Evolutionary conservation across 176 grass and related monocot genomes (phyloP).

Genomic region (Saccharum officinarum): DNA sequence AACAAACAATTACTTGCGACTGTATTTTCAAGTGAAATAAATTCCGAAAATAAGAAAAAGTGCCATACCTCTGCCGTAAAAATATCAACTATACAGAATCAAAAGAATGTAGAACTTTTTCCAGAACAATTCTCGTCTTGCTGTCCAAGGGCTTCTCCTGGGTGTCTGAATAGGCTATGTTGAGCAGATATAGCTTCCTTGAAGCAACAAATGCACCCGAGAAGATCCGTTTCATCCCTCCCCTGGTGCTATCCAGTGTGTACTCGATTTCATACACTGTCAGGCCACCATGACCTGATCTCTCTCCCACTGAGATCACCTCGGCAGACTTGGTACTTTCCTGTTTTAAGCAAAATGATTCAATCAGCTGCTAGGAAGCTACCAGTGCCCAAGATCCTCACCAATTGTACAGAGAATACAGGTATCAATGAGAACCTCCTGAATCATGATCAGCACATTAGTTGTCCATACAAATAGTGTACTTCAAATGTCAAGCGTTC

Average conservation of each 20-base stretch:
- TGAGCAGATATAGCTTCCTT: slow-evolving; percentile 85
- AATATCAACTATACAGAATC: slow-evolving; percentile 55
- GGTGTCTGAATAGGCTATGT: slow-evolving; percentile 69
- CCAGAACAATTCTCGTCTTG: slow-evolving; percentile 66
- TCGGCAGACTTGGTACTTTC: slow-evolving; percentile 80
- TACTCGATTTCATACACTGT: slow-evolving; percentile 90
- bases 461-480: background rate
- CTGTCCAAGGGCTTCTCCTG: slow-evolving; percentile 63
- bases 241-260: slow-evolving; percentile 73
- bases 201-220: slow-evolving; percentile 77
- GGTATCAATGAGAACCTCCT: background rate
- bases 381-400: background rate
- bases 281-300: slow-evolving; percentile 55
- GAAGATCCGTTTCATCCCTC: slow-evolving; percentile 90
- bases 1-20: background rate
- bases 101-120: slow-evolving; percentile 92
- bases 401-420: background rate
- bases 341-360: slow-evolving; percentile 41
- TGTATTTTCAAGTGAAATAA: background rate
- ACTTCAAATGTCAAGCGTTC: background rate
- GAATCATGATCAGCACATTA: background rate
- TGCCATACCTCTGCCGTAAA: background rate
- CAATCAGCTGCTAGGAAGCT: background rate
- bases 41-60: background rate
- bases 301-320: slow-evolving; percentile 61